Base-by-base conservation (phyloP, 345 rosid species). In the Anacardium occidentale region DNA sequence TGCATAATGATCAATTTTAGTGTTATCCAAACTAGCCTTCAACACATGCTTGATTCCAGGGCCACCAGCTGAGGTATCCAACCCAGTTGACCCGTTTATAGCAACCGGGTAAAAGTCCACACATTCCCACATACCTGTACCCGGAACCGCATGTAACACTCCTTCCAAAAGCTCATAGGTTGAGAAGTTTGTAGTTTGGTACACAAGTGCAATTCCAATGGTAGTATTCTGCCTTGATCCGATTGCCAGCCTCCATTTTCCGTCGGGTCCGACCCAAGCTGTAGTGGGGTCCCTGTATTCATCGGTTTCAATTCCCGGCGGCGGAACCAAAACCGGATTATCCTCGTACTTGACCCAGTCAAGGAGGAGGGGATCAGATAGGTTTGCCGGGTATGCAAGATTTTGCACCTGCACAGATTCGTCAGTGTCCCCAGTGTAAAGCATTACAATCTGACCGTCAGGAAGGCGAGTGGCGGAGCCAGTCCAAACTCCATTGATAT, bases 111-210 rank as follows among this genome's bases (percentile, higher is more conserved):
- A 95, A 72, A 95, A 88, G 77, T 92, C 98, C 56, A 95, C 88
- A 32, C 97, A 95, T 83, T 95, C 99, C 99, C 99, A 95, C 99
- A 91, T 91, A n/a, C 99, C 98, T 10, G 98, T 95, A 17, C 89
- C 87, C 34, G 86, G 85, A 26, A 95, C 99, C 4, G 77, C 77
- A 71, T 95, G 97, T 77, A 95, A 77, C 29, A 80, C 34, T 7
- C 84, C 79, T 6, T 85, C 89, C 32, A 84, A 22, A 10, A 82
- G 73, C 66, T 82, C 74, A 69, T 53, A 92, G 0, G 82, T 71
- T 1, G 70, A 82, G 37, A 95, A 95, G 52, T 95, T 76, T 1
- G 83, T 74, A 0, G 99, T 95, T 77, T 87, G 77, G 74, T 92
- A 95, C 18, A 91, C 81, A 1, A 95, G 84, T 5, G 96, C 75